A percentile compares a stretch with the other conserved stretches of the same genome.
phyloP scores from a whole-genome alignment of 2,329 filamentous ascomycete genomes.

The Pseudogymnoascus sp. region DNA sequence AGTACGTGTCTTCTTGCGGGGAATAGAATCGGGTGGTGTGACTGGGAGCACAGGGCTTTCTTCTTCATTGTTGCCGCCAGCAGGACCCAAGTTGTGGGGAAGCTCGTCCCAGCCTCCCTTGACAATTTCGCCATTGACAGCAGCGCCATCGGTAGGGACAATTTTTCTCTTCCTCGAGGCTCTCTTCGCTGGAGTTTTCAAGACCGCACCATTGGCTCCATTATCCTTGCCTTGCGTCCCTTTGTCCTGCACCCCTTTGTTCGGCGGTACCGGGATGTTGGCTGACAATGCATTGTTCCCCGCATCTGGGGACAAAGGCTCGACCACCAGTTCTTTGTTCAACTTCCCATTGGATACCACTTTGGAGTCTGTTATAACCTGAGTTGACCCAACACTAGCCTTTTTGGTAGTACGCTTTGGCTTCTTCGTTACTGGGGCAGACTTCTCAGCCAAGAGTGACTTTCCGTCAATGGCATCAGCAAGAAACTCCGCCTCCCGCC shows the following conservation, averaged over 20 bases:
- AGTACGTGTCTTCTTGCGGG: not conserved
- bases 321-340: not conserved
- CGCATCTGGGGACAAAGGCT: not conserved
- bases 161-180: not conserved
- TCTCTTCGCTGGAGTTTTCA: not conserved
- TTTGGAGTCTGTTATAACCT: not conserved
- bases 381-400: not conserved
- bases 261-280: not conserved
- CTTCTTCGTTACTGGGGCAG: slow-evolving; percentile 11
- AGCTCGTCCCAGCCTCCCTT: slow-evolving; percentile 36
- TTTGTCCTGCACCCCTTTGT: not conserved
- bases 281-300: not conserved
- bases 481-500: slow-evolving; percentile 12
- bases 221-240: not conserved
- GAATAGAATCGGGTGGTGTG: not conserved
- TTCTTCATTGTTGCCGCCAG: slow-evolving; percentile 11
- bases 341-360: not conserved
- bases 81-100: slow-evolving; percentile 47
- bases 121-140: slow-evolving; percentile 12
- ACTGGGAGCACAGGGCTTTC: not conserved
- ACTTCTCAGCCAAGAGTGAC: not conserved
- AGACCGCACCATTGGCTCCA: not conserved
- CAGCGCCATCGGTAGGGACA: not conserved
- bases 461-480: not conserved
- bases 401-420: slow-evolving; percentile 14